Conservation (phyloP, 2,329 filamentous ascomycete species). For the Hypoxylon sp. region DNA sequence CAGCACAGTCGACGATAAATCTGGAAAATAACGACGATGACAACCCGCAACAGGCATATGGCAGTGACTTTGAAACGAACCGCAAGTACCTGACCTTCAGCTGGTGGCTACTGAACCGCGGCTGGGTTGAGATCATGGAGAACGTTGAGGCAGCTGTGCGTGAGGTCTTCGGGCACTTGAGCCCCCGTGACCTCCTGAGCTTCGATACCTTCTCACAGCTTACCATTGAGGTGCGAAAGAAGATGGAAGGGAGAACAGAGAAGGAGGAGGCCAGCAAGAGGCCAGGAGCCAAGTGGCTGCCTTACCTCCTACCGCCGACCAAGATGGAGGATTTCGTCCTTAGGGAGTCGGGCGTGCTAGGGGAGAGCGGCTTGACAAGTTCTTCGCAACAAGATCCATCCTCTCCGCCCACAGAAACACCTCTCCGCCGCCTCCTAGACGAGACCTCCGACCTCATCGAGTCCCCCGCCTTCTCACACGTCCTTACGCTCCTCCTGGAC, state of each 20-base stretch:
- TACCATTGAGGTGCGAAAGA: conserved; percentile 83
- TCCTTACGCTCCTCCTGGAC: conserved; percentile 87
- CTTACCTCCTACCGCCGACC: conserved; percentile 82
- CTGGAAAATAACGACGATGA: conserved; percentile 95
- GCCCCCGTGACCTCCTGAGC: conserved; percentile 87
- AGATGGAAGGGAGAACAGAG: conserved; percentile 75
- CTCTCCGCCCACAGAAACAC: conserved; percentile 54
- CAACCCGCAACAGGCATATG: conserved; percentile 82
- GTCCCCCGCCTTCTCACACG: conserved; percentile 88
- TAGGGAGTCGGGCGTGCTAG: conserved; percentile 82
- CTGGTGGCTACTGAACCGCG: conserved; percentile 96
- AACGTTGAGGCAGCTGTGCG: conserved; percentile 88
- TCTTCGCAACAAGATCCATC: conserved; percentile 45
- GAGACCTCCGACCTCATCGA: conserved; percentile 97
- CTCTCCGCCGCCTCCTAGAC: conserved; percentile 86
- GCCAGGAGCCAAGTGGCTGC: conserved; percentile 77
- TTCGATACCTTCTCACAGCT: conserved; percentile 83
- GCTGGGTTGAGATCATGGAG: conserved; percentile 84
- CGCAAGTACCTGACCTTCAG: conserved; percentile 94
- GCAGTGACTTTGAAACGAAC: conserved; percentile 96
- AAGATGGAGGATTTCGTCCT: conserved; percentile 87
- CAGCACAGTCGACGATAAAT: conserved; percentile 80
- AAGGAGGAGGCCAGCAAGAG: conserved; percentile 48
- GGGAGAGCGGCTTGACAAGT: conserved; percentile 59
- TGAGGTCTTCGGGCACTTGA: conserved; percentile 88